Base-by-base conservation (phyloP, 2,329 filamentous ascomycete species). In the Talaromyces sp. region DNA sequence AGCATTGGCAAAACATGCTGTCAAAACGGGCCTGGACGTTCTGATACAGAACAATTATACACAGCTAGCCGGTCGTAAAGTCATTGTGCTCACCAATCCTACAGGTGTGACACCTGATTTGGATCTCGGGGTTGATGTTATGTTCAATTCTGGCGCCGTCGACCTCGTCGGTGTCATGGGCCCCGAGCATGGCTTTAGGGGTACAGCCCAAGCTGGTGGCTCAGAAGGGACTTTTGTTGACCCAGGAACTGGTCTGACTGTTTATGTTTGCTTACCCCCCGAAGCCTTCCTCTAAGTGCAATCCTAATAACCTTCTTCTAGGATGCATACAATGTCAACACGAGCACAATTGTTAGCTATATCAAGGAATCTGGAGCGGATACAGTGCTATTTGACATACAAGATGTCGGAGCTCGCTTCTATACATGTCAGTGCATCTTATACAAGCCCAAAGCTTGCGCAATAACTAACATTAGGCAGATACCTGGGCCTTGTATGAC, bases 301-400 rank as follows among this genome's bases (percentile, higher is more conserved):
- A 10, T 21, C 36, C 10, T 45, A 19, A 35, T 22, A 10, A 28
- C 2, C 2, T 11, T 21, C 0, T 17, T 25, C 6, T 22, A 57
- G 55, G 55, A 57, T 52, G 55, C 55, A 36, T 57, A 57, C 33
- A 57, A 57, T 45, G 46, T 52, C 6, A 57, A 57, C n/a, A 52
- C 55, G 1, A 57, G 35, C 31, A 52, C 37, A 10, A 35, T 57
- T n/a, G 46, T 51, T 19, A 39, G 25, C 46, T 57, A 52, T 41
- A 57, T 57, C 36, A 57, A 31, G 9, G 55, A 52, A 35, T 52
- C 55, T 13, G 55, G 37, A 35, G 55, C 55, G 6, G 55, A 57
- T n/a, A 57, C 55, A 8, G 55, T 57, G 13, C 28, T 57, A 17
- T 57, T 57, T 52, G 55, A 57, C 39, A 57, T 57, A 21, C 55